phyloP scores from a whole-genome alignment of 1,139 yeast species.

The Candida mesenterica region DNA sequence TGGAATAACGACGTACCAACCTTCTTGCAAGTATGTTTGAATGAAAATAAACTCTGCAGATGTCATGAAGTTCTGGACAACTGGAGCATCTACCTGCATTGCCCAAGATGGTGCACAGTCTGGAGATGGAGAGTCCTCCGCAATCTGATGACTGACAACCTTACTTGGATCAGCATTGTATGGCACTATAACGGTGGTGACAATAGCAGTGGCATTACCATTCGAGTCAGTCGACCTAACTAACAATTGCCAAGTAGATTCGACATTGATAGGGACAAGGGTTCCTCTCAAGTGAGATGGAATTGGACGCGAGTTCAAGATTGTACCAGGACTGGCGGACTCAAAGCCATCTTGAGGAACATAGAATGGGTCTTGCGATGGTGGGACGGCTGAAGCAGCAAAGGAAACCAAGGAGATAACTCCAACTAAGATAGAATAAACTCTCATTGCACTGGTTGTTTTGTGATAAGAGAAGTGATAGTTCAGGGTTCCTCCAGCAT shows the following conservation, averaged over 20 bases:
- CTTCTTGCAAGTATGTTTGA: conserved; percentile 19
- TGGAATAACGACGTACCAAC: conserved; percentile 32
- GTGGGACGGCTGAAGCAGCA: conserved; percentile 7
- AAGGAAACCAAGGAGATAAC: conserved; percentile 1
- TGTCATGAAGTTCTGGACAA: conserved; percentile 15
- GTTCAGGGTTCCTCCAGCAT: too few species aligned
- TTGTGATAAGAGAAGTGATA: too few species aligned
- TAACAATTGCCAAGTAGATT: conserved; percentile 27
- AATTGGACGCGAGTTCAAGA: conserved; percentile 23
- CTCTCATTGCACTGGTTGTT: too few species aligned
- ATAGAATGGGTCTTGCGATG: conserved; percentile 25
- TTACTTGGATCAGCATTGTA: conserved; percentile 26
- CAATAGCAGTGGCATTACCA: conserved; percentile 30
- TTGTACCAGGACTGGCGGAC: conserved; percentile 21
- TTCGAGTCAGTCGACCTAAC: conserved; percentile 30
- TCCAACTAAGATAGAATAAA: too few species aligned
- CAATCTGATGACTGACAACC: conserved; percentile 31
- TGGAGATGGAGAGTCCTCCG: conserved; percentile 28
- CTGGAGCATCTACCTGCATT: conserved; percentile 15
- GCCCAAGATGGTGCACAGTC: conserved; percentile 35
- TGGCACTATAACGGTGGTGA: conserved; percentile 32
- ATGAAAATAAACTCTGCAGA: conserved; percentile 21
- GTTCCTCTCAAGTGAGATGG: conserved; percentile 19
- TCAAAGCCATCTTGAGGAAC: conserved; percentile 24
- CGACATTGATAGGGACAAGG: conserved; percentile 11